Base-by-base conservation (phyloP, 2,329 filamentous ascomycete genomes). In the Penicillium sp. region DNA sequence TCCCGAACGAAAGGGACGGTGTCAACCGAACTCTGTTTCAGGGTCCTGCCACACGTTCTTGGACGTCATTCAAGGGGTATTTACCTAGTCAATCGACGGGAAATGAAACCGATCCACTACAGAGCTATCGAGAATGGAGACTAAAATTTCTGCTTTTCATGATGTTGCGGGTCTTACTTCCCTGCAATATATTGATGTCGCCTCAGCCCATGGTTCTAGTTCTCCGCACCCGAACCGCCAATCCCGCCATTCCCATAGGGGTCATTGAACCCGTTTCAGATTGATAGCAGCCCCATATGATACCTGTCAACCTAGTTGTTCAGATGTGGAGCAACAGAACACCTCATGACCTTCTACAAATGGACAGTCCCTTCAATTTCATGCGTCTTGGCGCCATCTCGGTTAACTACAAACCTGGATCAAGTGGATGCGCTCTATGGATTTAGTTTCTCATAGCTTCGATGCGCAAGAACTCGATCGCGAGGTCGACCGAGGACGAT, bases 11-110 rank as follows among this genome's bases (percentile, higher is more conserved):
- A 50, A 45, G 37, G 48, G 49, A 55, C 55, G 23, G 52, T 60
- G 42, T 49, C 54, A 54, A 54, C 58, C 58, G 44, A 54, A 49
- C 44, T 54, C 29, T 42, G 47, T 57, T 57, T 57, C 58, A 60
- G 37, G 29, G 39, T 50, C 45, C 31, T 25, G 37, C 26, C 23
- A 43, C 14, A 33, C 19, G 29, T 37, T 43, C 13, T 31, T 16
- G 43, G 29, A 45, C 48, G 47, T 54, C 55, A 54, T 49, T 45
- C 29, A 39, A n/a, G 33, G n/a, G 21, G 44, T 35, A 19, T 37
- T 14, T 11, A 8, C 33, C 25, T 16, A 1, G 9, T 13, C 21
- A 25, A 14, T 10, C 16, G 29, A 4, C 31, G 13, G 26, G 31
- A 25, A 25, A 27, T 23, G 16, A 25, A 5, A 37, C 21, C 13